These are phyloP conservation scores for Suillus placidus DNA, from an alignment of 768 basidiomycete genomes.

Conservation along the genomic window DNA sequence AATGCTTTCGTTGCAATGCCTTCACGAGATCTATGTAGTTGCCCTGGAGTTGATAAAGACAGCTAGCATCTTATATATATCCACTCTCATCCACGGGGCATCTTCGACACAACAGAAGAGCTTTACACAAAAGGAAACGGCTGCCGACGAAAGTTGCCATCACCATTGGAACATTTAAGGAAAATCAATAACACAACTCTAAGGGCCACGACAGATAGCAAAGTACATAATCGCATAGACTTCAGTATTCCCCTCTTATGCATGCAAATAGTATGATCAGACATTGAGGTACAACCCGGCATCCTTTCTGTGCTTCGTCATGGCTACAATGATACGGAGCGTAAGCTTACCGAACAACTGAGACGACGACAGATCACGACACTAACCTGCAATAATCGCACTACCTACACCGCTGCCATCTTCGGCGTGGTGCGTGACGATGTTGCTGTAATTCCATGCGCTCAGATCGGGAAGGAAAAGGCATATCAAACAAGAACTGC, in stretches of 20 bases:
- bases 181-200: not conserved
- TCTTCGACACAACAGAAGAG: not conserved
- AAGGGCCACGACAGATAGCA: not conserved
- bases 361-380: not conserved
- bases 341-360: conserved; percentile 7
- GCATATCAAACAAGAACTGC: conserved; percentile 25
- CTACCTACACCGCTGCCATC: conserved; percentile 87
- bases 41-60: not conserved
- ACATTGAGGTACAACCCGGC: conserved; percentile 58
- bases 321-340: conserved; percentile 51
- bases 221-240: conserved; percentile 1
- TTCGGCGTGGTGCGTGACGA: conserved; percentile 42
- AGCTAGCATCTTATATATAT: not conserved
- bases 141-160: not conserved
- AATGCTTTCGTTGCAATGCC: not conserved
- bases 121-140: not conserved
- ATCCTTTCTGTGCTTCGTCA: conserved; percentile 84
- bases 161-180: too few species aligned
- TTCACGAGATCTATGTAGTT: not conserved
- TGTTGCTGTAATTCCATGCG: conserved; percentile 68
- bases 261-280: conserved; percentile 29
- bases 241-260: not conserved
- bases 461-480: conserved; percentile 39
- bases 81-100: not conserved
- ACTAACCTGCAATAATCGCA: conserved; percentile 88